These are phyloP conservation scores for Capronia coronata DNA, from an alignment of 2,329 filamentous ascomycete species.

Conservation along the genomic window DNA sequence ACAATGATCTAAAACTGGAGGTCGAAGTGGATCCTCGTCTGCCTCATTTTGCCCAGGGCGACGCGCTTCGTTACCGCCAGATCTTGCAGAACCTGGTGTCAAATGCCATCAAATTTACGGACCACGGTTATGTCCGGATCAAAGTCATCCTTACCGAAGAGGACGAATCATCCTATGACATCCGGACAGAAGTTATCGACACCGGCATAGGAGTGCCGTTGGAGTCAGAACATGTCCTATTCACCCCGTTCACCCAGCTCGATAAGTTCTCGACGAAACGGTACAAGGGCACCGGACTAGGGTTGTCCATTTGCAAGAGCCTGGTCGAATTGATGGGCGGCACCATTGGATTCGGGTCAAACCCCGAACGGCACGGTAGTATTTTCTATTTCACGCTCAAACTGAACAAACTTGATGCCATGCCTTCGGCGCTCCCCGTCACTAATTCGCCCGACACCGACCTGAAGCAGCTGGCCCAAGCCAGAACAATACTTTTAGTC, in stretches of 20 bases:
- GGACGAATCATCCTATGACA: conserved; percentile 33
- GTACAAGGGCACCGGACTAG: conserved; percentile 52
- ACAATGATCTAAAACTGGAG: conserved; percentile 27
- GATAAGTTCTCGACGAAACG: conserved; percentile 49
- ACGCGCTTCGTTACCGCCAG: conserved; percentile 55
- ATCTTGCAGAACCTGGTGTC: conserved; percentile 57
- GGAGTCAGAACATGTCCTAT: conserved; percentile 43
- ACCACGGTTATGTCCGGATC: conserved; percentile 47
- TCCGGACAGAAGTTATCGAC: conserved; percentile 44
- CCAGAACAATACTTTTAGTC: conserved; percentile 39
- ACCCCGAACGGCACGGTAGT: conserved; percentile 30
- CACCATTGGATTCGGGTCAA: conserved; percentile 40
- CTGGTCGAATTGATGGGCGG: conserved; percentile 53
- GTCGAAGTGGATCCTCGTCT: conserved; percentile 45
- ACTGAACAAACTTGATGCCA: conserved; percentile 18
- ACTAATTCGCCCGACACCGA: conserved; percentile 27
- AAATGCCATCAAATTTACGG: conserved; percentile 59
- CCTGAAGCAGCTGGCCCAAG: conserved; percentile 36
- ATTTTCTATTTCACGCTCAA: conserved; percentile 29
- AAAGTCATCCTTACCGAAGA: conserved; percentile 28
- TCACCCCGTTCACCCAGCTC: conserved; percentile 52
- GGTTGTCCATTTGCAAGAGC: conserved; percentile 53
- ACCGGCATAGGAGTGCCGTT: conserved; percentile 50
- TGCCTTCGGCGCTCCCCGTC: conserved; percentile 19
- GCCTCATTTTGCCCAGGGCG: conserved; percentile 43